Evolutionary conservation across 176 grass and related monocot species (phyloP).

Genomic region (Cenchrus americanus): DNA sequence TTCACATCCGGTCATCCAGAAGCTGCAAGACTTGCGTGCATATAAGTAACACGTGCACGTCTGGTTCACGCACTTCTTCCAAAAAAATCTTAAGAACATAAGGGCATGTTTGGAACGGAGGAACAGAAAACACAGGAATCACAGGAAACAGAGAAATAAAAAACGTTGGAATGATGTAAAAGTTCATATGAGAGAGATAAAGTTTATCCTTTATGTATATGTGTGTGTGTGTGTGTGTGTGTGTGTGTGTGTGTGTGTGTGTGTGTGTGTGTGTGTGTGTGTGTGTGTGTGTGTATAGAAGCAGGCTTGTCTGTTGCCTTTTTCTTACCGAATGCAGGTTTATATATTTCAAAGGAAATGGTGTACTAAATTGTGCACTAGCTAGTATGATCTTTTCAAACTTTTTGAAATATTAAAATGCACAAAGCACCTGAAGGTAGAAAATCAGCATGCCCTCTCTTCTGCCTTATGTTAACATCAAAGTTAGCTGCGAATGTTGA

Average conservation of each 20-base stretch:
- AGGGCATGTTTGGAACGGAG: too few relatives aligned
- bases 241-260: too few relatives aligned
- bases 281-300: neutral
- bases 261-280: too few relatives aligned
- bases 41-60: neutral
- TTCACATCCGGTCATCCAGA: neutral
- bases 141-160: too few relatives aligned
- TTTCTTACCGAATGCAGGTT: neutral
- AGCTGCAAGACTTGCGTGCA: neutral
- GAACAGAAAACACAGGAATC: too few relatives aligned
- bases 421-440: neutral
- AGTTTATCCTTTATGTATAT: neutral
- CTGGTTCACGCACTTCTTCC: neutral
- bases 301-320: neutral
- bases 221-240: too few relatives aligned
- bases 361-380: neutral
- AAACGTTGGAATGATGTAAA: too few relatives aligned
- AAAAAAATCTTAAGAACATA: neutral
- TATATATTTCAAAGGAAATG: neutral
- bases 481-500: slow-evolving; percentile 28
- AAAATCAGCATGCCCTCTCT: neutral
- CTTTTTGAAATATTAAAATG: neutral
- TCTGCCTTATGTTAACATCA: slow-evolving; percentile 21
- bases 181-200: neutral
- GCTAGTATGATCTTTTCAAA: neutral